These are phyloP conservation scores for Nannochloropsis gaditana DNA, from an alignment of 108 stramenopile species.

Conservation along the genomic window DNA sequence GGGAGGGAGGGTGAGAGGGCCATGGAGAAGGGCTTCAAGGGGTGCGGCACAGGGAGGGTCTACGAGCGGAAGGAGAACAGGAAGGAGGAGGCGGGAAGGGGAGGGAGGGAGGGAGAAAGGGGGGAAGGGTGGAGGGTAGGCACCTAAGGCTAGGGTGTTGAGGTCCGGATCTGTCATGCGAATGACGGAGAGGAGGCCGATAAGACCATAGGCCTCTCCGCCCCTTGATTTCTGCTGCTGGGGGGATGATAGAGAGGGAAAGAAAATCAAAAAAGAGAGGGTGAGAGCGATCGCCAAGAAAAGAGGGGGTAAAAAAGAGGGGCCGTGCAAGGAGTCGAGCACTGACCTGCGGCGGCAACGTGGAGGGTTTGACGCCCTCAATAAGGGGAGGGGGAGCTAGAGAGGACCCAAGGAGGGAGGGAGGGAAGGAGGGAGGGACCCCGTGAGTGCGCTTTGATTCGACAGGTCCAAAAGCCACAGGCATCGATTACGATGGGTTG, in stretches of 20 bases:
- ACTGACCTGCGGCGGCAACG: neutral
- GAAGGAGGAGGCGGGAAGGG: neutral
- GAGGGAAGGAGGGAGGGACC: neutral
- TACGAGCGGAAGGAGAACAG: neutral
- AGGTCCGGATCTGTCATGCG: conserved; percentile 93
- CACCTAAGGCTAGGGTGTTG: conserved; percentile 76
- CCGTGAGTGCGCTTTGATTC: too few species aligned
- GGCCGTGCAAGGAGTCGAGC: neutral
- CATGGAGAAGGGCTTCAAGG: neutral
- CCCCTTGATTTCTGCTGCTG: neutral
- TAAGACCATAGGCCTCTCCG: conserved; percentile 65
- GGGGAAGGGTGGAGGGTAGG: neutral
- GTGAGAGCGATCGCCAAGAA: neutral
- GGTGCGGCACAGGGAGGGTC: neutral
- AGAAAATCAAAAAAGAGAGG: neutral
- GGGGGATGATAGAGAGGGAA: neutral
- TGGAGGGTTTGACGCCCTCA: neutral
- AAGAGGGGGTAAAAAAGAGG: neutral
- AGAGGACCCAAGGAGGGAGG: neutral
- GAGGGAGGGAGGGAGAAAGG: neutral
- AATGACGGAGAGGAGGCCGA: conserved; percentile 85
- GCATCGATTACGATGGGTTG: too few species aligned
- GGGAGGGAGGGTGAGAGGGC: neutral
- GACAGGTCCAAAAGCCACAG: too few species aligned
- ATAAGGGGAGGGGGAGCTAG: neutral